Evolutionary conservation across 2,329 filamentous ascomycete species (phyloP), one percentile per base, ranked within the genome.

Genomic region (Epichloe amarillans): DNA sequence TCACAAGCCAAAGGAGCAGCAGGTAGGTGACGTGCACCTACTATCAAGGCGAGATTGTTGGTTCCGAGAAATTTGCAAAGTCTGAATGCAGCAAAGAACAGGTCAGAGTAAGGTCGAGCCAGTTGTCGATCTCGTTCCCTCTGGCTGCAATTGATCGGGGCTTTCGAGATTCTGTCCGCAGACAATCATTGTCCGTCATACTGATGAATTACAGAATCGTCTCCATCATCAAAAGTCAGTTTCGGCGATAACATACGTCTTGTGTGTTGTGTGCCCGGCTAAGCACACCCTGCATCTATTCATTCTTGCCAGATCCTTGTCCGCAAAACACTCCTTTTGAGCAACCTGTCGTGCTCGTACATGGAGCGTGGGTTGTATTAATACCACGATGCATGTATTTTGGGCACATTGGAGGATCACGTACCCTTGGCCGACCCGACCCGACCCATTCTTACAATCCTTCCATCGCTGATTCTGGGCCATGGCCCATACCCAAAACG

Each of bases 371-470:
- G 19, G 15, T 17, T 26, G 23, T 21, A 21, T 21, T 21, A 19
- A 1, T 19, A 40, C 23, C 3, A 44, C 33, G 5, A 49, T n/a
- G 15, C 47, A 38, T 43, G 17, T 21, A 26, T 14, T 36, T 40
- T 26, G 41, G 41, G n/a, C 49, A 36, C 35, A 45, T 45, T 23
- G 17, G 41, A 46, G 41, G 49, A 45, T 50, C 21, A 23, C n/a
- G 2, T 23, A 46, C 43, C 41, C 44, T 19, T 46, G 38, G 44
- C 30, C 15, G 43, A 47, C 30, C 15, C 15, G 43, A 47, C 30
- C 15, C 10, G 43, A 47, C 49, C 49, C 49, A 42, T 50, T 41
- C 30, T 21, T 30, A 46, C n/a, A 38, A 46, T 46, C 37, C 42
- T 41, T 42, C 36, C 15, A 42, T 41, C 21, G 17, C 36, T 21